Evolutionary conservation across 1,284 basidiomycete genomes (phyloP), one percentile per base, ranked within the genome.

Genomic region (Coniophora puteana): DNA sequence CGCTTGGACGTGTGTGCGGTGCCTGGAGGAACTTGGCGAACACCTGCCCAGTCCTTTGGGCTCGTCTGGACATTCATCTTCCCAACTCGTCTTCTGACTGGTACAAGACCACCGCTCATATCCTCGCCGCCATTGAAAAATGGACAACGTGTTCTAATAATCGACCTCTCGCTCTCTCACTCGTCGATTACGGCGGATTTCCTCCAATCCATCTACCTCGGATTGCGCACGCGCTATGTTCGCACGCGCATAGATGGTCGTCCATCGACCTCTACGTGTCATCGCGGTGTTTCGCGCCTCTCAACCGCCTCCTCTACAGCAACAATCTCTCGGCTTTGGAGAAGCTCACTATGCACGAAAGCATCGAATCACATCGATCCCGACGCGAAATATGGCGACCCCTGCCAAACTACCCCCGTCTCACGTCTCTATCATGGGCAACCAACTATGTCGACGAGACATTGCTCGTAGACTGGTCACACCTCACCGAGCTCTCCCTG

Each of bases 131-230:
- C 3, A 41, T 58, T 11, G 48, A 50, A 16, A 58, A 44, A 16
- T 56, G 55, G 55, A 43, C 59, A 20, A 38, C 17, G 4, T 41
- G 48, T 18, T 56, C 54, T 13, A 23, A 47, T n/a, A 48, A 55
- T 10, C 17, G 37, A 8, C 53, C 51, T 7, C 46, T 56, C 22
- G 59, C 57, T 14, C 40, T 56, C 31, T n/a, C 42, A 8, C 58
- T 54, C 37, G 52, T 38, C 16, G 57, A 56, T 38, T 40, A 54
- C 30, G 57, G 54, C 18, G 49, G 59, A 25, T 56, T 52, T 24
- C 57, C 49, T 26, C 47, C 40, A 29, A n/a, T n/a, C n/a, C n/a
- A n/a, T n/a, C n/a, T n/a, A n/a, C n/a, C 39, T 16, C 47, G 46
- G 55, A 17, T 56, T 18, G 51, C 59, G n/a, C 49, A 48, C 33